These are phyloP conservation scores for Epichloe brachyelytri DNA, from an alignment of 2,329 filamentous ascomycete genomes.

Conservation along the genomic window DNA sequence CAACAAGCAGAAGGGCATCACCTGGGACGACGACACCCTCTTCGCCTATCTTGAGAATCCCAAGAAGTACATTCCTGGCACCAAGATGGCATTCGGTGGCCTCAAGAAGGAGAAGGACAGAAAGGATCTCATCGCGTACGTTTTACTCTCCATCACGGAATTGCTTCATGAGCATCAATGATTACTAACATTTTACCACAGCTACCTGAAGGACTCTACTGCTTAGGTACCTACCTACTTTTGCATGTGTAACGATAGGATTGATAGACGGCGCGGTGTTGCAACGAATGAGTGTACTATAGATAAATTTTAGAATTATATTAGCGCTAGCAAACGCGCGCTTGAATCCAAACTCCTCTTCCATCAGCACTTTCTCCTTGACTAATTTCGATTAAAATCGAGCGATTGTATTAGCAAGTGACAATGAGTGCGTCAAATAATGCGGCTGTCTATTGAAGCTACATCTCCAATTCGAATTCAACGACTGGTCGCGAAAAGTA, in stretches of 20 bases:
- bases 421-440: too few relatives aligned
- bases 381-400: too few relatives aligned
- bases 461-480: too few relatives aligned
- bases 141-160: constrained; percentile 11
- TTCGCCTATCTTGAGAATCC: constrained; percentile 99
- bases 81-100: constrained; percentile 99
- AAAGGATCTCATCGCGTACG: constrained; percentile 95
- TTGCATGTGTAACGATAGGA: constrained; percentile 21
- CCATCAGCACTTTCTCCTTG: not conserved
- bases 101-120: constrained; percentile 99
- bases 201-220: constrained; percentile 58
- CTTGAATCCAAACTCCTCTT: constrained; percentile 25
- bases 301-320: constrained; percentile 20
- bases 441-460: too few relatives aligned
- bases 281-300: constrained; percentile 23
- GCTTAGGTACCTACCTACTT: constrained; percentile 35
- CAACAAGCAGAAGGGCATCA: constrained; percentile 95
- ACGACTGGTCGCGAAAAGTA: too few relatives aligned
- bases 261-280: constrained; percentile 22
- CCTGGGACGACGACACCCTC: constrained; percentile 76
- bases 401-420: too few relatives aligned
- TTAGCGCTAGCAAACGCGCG: constrained; percentile 15
- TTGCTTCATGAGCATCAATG: not conserved
- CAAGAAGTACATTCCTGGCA: constrained; percentile 99
- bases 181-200: constrained; percentile 21